These are phyloP conservation scores for Blepharisma undulans DNA, from an alignment of 169 alveolate genomes.

Conservation along the genomic window DNA sequence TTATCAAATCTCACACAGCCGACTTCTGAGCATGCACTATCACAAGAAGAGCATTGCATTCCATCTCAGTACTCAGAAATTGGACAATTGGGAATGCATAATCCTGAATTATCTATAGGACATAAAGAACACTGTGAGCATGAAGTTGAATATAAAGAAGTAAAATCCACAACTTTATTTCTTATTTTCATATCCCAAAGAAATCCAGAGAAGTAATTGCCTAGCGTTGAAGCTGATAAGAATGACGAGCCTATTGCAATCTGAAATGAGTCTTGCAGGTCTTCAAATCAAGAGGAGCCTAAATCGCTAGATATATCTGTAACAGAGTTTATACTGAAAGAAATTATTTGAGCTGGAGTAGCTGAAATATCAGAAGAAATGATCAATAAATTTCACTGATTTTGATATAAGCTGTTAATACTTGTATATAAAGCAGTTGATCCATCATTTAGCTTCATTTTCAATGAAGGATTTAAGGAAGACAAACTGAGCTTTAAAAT, in stretches of 20 bases:
- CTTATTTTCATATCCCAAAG: neutral
- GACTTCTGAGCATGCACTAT: neutral
- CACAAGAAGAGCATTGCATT: neutral
- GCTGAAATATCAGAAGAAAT: neutral
- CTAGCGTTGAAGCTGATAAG: neutral
- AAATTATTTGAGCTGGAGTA: neutral
- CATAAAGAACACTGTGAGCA: neutral
- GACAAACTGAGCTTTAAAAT: neutral
- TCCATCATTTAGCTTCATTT: neutral
- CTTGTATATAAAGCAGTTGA: neutral
- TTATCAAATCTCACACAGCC: neutral
- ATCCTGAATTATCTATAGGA: neutral
- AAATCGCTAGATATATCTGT: neutral
- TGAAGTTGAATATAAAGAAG: neutral
- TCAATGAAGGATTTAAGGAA: neutral
- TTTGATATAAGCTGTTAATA: neutral
- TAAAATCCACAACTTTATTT: neutral
- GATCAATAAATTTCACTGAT: neutral
- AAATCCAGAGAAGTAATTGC: neutral
- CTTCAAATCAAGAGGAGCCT: neutral
- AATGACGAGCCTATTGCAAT: neutral
- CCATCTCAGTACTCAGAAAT: neutral
- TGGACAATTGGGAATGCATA: neutral
- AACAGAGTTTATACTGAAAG: neutral
- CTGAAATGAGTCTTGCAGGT: neutral